Evolutionary conservation across 139 green algal species (phyloP).

Genomic region (Spirogloea muscicola): DNA sequence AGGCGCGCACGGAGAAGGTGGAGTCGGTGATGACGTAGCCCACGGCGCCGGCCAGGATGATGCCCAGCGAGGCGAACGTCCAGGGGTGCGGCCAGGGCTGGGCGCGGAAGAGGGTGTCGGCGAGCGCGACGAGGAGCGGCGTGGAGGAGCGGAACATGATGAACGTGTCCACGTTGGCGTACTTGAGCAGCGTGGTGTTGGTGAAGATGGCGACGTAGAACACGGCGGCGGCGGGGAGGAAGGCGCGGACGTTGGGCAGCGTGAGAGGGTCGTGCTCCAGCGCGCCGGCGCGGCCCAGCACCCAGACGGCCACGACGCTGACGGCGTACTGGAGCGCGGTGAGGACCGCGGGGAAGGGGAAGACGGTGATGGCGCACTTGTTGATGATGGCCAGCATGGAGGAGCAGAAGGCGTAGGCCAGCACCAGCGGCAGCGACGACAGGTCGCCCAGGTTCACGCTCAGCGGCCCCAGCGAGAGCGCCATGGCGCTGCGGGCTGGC

Average conservation of each 20-base stretch:
- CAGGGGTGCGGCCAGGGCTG: constrained; percentile 19
- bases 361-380: constrained; percentile 41
- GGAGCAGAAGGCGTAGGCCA: constrained; percentile 40
- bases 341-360: constrained; percentile 34
- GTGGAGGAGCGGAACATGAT: constrained; percentile 47
- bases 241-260: constrained; percentile 14
- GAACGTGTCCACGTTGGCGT: constrained; percentile 50
- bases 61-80: constrained; percentile 28
- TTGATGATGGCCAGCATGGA: constrained; percentile 43
- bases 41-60: constrained; percentile 41
- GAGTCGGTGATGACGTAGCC: constrained; percentile 42
- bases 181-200: constrained; percentile 43
- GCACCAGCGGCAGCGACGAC: constrained; percentile 18
- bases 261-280: constrained; percentile 33
- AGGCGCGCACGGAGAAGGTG: constrained; percentile 31
- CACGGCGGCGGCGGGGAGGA: constrained; percentile 38
- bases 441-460: background rate
- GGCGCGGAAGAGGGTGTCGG: constrained; percentile 39
- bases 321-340: constrained; percentile 32
- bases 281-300: constrained; percentile 17
- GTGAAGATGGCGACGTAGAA: constrained; percentile 53
- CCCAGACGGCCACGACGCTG: constrained; percentile 25
- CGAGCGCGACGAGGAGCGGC: constrained; percentile 41
- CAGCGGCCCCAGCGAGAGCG: too few species aligned
- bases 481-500: too few species aligned